Conservation (phyloP, 2,329 filamentous ascomycete genomes). For the Aureobasidium melanogenum region DNA sequence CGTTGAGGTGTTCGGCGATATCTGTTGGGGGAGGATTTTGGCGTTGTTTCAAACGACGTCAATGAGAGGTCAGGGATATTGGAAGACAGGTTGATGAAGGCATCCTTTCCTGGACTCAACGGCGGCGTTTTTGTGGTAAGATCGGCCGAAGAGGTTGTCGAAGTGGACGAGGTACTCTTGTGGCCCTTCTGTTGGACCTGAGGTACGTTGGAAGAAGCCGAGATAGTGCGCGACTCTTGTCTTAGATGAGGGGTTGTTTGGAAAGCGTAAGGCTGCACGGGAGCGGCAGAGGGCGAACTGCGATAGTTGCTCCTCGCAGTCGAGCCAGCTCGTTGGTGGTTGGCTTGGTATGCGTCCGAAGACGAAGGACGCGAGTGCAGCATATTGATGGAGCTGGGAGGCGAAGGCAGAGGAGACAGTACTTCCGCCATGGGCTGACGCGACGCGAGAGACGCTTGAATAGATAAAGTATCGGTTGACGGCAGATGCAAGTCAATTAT, state of each 20-base stretch:
- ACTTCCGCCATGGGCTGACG: slow-evolving; percentile 30
- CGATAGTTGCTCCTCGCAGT: slow-evolving; percentile 36
- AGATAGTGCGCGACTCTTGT: slow-evolving; percentile 47
- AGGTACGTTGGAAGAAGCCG: slow-evolving; percentile 38
- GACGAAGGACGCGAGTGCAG: slow-evolving; percentile 36
- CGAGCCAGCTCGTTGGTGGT: slow-evolving; percentile 31
- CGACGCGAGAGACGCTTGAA: background rate
- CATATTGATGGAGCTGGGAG: slow-evolving; percentile 41
- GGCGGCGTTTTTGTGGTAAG: slow-evolving; percentile 12
- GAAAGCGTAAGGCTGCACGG: slow-evolving; percentile 43
- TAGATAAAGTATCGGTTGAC: background rate
- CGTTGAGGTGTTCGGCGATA: slow-evolving; percentile 61
- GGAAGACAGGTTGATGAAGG: slow-evolving; percentile 41
- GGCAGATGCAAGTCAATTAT: background rate
- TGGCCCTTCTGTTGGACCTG: slow-evolving; percentile 28
- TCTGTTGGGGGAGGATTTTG: slow-evolving; percentile 68
- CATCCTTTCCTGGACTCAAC: slow-evolving; percentile 23
- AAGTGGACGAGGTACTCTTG: slow-evolving; percentile 45
- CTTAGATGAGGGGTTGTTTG: slow-evolving; percentile 46
- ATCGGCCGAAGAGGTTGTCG: slow-evolving; percentile 26
- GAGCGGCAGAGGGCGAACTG: slow-evolving; percentile 30
- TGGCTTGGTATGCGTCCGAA: slow-evolving; percentile 38
- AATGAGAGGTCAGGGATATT: slow-evolving; percentile 47
- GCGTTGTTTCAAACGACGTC: slow-evolving; percentile 45
- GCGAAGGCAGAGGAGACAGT: slow-evolving; percentile 40